A percentile compares a stretch with the other conserved stretches of the same genome.
Evolutionary conservation across 768 basidiomycete genomes (phyloP).

Genomic region (Lentinula raphanica): DNA sequence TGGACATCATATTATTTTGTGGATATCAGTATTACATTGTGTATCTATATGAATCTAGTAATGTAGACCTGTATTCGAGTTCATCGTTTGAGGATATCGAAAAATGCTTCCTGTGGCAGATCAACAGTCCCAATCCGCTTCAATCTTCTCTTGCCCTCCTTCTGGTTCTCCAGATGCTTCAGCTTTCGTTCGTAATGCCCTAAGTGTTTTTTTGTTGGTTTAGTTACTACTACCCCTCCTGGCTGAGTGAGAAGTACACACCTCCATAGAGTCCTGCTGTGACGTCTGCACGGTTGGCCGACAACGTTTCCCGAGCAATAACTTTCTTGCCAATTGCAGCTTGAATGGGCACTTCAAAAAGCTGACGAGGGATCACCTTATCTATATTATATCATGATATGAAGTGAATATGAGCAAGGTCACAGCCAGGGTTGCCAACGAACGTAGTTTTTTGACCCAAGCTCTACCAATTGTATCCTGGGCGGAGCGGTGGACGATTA

Average conservation of each 20-base stretch:
- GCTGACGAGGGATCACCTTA: slow-evolving; percentile 86
- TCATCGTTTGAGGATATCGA: slow-evolving; percentile 59
- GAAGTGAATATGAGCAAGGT: too few species aligned
- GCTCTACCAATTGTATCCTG: slow-evolving; percentile 68
- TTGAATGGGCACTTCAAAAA: slow-evolving; percentile 95
- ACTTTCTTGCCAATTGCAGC: slow-evolving; percentile 84
- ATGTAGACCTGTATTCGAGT: slow-evolving; percentile 8
- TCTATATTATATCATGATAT: slow-evolving; percentile 36
- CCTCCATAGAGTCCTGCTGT: slow-evolving; percentile 93
- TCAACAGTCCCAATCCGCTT: slow-evolving; percentile 86
- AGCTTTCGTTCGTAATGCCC: slow-evolving; percentile 93
- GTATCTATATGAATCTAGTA: neutral
- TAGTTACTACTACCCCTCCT: neutral
- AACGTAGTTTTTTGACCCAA: slow-evolving; percentile 93
- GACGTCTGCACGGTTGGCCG: slow-evolving; percentile 84
- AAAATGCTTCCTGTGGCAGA: slow-evolving; percentile 95
- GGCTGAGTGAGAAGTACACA: slow-evolving; percentile 17
- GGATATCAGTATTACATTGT: slow-evolving; percentile 9
- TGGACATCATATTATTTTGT: slow-evolving; percentile 16
- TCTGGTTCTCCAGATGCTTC: slow-evolving; percentile 85
- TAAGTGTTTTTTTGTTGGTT: slow-evolving; percentile 13
- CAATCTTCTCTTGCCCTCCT: slow-evolving; percentile 86
- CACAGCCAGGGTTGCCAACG: slow-evolving; percentile 22
- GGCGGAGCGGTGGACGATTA: slow-evolving; percentile 82
- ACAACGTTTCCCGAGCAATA: slow-evolving; percentile 84